Percentiles rank a stretch among this genome's conserved stretches.
Conservation (phyloP, 176 grass and related monocot species). For the Eragrostis curvula region DNA sequence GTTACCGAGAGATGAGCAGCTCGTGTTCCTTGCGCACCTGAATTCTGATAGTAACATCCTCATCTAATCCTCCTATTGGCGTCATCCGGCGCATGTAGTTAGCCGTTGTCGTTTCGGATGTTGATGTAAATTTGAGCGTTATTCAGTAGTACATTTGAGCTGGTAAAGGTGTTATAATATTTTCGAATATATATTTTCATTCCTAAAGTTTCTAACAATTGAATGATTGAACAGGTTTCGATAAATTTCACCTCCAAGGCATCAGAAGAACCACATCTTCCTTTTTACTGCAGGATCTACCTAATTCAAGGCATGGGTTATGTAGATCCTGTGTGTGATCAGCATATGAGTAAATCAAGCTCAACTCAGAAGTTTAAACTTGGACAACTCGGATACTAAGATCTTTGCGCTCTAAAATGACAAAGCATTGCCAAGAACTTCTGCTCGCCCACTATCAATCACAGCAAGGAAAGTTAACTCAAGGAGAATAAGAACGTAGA, state of each 20-base stretch:
- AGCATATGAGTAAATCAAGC: background rate
- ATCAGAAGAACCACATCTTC: no score
- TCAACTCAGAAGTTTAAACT: background rate
- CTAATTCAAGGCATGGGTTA: background rate
- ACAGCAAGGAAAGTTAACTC: background rate
- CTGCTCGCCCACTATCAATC: background rate
- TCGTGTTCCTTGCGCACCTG: background rate
- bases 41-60: background rate
- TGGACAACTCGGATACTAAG: background rate
- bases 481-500: slow-evolving; percentile 1
- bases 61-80: background rate
- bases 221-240: no score
- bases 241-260: no score
- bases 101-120: no score
- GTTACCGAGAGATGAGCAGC: background rate
- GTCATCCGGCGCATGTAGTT: no score
- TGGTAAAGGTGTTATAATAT: background rate
- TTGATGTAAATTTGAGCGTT: background rate
- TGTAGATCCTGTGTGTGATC: background rate
- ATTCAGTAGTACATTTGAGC: background rate
- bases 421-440: background rate
- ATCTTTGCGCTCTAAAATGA: background rate
- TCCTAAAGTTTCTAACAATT: no score
- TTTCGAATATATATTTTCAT: no score
- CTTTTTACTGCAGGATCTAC: no score